Evolutionary conservation across 2,329 filamentous ascomycete species (phyloP), one percentile per base, ranked within the genome.

Genomic region (Fusarium beomiforme): DNA sequence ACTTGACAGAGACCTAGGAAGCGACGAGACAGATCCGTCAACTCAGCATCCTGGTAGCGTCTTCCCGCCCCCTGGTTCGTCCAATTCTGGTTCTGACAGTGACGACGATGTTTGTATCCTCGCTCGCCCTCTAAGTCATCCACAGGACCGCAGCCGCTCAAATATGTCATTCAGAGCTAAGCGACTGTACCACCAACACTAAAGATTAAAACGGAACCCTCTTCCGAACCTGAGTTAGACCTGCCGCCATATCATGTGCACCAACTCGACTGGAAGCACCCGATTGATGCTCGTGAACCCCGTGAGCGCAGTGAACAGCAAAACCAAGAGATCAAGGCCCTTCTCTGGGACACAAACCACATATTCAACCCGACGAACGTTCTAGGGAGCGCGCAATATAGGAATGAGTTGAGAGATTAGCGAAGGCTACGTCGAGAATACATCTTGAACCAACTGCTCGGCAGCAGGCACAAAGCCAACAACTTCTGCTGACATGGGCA

Each of bases 171-270:
- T 17, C 36, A 41, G 17, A 8, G 8, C 16, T 33, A 9, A 17
- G 10, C 16, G 4, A 21, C 16, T 9, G 10, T 29, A 26, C 11
- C 21, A 21, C 5, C 21, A 12, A 29, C 17, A n/a, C 29, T 19
- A 17, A n/a, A n/a, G 16, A 13, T 36, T 13, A 17, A 34, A 8
- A 37, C 16, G 6, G 39, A 12, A 24, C 41, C 16, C 12, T n/a
- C 7, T 26, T 17, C 8, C 10, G 43, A 51, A 8, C 5, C 14
- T 34, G 36, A 31, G 13, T 33, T 34, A 29, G 21, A 41, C 14
- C 44, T 68, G 7, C 59, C 54, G 11, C 31, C 29, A 23, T 68
- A 56, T 17, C 24, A 59, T 43, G 53, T 69, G 11, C 46, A 69
- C 29, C 59, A 59, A 23, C 26, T 64, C n/a, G 34, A 53, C 41